phyloP scores from a whole-genome alignment of 129 eudicot species.

The Chrysanthemum lavandulifolium region DNA sequence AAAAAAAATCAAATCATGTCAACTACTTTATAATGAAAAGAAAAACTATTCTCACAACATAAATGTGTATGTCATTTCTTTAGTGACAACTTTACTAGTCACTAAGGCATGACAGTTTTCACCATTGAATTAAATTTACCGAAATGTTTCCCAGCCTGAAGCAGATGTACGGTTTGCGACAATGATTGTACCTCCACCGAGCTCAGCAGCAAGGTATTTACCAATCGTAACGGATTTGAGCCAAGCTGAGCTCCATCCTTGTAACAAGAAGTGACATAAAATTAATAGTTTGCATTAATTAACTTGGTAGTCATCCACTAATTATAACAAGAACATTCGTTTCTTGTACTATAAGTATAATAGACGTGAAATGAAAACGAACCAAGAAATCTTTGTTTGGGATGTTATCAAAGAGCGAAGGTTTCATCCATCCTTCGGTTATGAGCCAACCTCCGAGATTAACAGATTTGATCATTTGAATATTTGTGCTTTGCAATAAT shows the following conservation, averaged over 20 bases:
- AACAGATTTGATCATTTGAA: slow-evolving; percentile 46
- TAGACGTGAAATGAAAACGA: not conserved
- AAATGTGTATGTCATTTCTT: too few species aligned
- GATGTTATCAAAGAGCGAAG: slow-evolving; percentile 72
- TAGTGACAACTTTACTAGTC: too few species aligned
- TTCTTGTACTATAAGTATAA: not conserved
- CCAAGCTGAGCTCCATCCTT: slow-evolving; percentile 70
- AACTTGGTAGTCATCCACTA: not conserved
- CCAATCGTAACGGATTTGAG: slow-evolving; percentile 53
- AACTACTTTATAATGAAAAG: not conserved
- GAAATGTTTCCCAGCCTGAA: slow-evolving; percentile 82
- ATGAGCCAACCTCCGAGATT: slow-evolving; percentile 91
- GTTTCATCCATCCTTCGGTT: slow-evolving; percentile 83
- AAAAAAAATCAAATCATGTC: not conserved
- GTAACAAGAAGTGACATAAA: not conserved
- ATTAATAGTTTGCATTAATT: not conserved
- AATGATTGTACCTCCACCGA: slow-evolving; percentile 68
- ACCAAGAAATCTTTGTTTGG: slow-evolving; percentile 78
- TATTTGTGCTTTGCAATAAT: slow-evolving; percentile 17
- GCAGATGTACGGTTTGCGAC: slow-evolving; percentile 66
- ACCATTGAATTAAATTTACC: slow-evolving; percentile 28
- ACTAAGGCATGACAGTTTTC: too few species aligned
- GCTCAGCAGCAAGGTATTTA: slow-evolving; percentile 64
- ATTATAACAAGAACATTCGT: not conserved
- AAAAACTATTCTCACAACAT: too few species aligned